Evolutionary conservation across 768 basidiomycete genomes (phyloP).

Genomic region (Leccinum uliginosum): DNA sequence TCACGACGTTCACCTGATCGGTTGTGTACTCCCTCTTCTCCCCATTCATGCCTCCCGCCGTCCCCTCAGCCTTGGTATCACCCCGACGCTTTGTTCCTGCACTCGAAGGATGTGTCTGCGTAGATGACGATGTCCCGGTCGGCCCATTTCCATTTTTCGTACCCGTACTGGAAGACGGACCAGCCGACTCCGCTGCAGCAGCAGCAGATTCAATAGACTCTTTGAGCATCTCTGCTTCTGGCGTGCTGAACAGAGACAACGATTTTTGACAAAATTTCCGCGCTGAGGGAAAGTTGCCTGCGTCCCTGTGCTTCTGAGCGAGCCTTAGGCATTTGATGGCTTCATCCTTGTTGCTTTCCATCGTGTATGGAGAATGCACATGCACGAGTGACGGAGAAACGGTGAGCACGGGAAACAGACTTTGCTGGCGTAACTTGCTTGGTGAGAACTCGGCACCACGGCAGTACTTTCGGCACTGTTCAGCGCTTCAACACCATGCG

Average conservation of each 20-base stretch:
- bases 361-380: constrained; percentile 23
- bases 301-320: constrained; percentile 68
- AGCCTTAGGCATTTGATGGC: constrained; percentile 78
- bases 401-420: constrained; percentile 2
- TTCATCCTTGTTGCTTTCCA: constrained; percentile 92
- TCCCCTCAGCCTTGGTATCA: constrained; percentile 38
- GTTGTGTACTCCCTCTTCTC: constrained; percentile 84
- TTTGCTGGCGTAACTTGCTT: constrained; percentile 1
- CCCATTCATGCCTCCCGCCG: constrained; percentile 58
- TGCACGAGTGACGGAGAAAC: constrained; percentile 9
- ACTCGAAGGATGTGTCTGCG: constrained; percentile 73
- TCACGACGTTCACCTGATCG: constrained; percentile 80
- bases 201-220: constrained; percentile 59
- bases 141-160: constrained; percentile 32
- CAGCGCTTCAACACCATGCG: background rate
- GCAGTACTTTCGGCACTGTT: constrained; percentile 1
- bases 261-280: constrained; percentile 90
- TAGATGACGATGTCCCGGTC: constrained; percentile 43
- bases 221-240: constrained; percentile 67
- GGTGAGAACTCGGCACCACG: constrained; percentile 25
- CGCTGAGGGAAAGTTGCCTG: constrained; percentile 71
- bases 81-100: constrained; percentile 65
- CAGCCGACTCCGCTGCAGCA: constrained; percentile 32
- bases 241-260: constrained; percentile 73
- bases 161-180: constrained; percentile 36